Conservation (phyloP, 345 rosid genomes). For the Arabidopsis arenosa region DNA sequence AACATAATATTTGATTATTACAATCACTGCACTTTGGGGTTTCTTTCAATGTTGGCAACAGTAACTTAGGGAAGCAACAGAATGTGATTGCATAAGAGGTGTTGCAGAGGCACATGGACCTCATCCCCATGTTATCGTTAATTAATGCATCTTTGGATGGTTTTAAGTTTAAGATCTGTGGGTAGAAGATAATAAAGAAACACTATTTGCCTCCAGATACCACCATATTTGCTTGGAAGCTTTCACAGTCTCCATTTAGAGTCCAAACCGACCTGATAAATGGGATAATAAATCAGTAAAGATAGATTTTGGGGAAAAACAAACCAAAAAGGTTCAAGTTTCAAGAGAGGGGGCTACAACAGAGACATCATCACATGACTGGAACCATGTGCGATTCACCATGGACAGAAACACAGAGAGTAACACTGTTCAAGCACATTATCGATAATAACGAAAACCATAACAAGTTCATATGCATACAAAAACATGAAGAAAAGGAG, state of each 20-base stretch:
- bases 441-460: neutral
- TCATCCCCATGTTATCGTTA: constrained; percentile 38
- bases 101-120: constrained; percentile 43
- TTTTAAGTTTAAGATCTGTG: constrained; percentile 29
- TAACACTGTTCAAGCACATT: neutral
- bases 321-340: constrained; percentile 38
- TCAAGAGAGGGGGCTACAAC: constrained; percentile 23
- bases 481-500: neutral
- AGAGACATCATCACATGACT: constrained; percentile 40
- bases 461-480: neutral
- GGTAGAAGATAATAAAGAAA: constrained; percentile 29
- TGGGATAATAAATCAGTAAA: constrained; percentile 12
- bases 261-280: constrained; percentile 23
- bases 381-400: constrained; percentile 34
- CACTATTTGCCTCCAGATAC: constrained; percentile 1
- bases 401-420: neutral
- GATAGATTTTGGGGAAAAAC: neutral
- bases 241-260: constrained; percentile 1
- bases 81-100: constrained; percentile 9
- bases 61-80: constrained; percentile 30
- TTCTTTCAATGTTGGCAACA: constrained; percentile 25
- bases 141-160: constrained; percentile 44
- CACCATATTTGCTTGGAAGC: constrained; percentile 25
- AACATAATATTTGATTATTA: neutral
- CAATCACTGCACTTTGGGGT: constrained; percentile 9